phyloP scores from a whole-genome alignment of 2,329 filamentous ascomycete species.

The Ophiostoma himal-ulmi region DNA sequence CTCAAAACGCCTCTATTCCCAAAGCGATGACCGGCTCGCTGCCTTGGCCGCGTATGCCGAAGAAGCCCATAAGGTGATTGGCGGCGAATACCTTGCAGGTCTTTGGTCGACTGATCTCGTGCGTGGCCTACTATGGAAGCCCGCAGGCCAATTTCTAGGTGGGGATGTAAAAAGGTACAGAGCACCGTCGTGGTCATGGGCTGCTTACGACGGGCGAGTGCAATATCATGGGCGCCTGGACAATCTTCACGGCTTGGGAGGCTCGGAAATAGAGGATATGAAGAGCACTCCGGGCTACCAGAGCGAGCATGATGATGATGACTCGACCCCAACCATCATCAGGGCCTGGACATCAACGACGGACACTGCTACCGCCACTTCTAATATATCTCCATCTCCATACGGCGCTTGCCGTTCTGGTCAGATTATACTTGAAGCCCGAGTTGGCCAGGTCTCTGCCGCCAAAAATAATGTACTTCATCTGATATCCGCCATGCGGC shows the following conservation, averaged over 20 bases:
- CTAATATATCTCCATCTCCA: background rate
- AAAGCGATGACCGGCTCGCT: background rate
- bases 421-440: background rate
- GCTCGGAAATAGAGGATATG: background rate
- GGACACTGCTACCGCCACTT: background rate
- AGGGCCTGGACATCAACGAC: background rate
- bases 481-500: background rate
- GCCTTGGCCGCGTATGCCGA: constrained; percentile 6
- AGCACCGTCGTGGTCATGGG: constrained; percentile 6
- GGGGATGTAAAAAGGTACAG: background rate
- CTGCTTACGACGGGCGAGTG: background rate
- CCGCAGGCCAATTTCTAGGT: background rate
- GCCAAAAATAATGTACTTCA: background rate
- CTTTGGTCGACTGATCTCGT: background rate
- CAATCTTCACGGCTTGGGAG: background rate
- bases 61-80: constrained; percentile 1
- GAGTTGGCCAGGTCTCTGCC: background rate
- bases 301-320: background rate
- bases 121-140: constrained; percentile 1
- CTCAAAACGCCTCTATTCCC: background rate
- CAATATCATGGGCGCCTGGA: background rate
- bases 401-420: background rate
- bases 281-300: background rate
- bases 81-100: background rate
- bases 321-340: background rate